phyloP scores from a whole-genome alignment of 2,329 filamentous ascomycete species.

The Amylocarpus encephaloides region DNA sequence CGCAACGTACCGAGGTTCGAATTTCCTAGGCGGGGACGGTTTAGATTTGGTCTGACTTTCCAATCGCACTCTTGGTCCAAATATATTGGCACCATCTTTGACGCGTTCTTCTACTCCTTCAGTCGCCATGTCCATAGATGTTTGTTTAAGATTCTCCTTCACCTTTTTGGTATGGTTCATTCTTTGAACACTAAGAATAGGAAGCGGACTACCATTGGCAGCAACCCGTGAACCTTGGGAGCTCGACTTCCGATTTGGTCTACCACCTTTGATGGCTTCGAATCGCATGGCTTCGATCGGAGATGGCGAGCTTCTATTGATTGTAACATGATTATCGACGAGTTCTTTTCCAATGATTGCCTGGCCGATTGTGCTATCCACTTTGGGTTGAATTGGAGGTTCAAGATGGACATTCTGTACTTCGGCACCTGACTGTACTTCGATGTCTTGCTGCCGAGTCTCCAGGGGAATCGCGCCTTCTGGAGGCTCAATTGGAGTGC shows the following conservation, averaged over 20 bases:
- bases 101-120: neutral
- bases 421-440: neutral
- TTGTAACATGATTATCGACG: neutral
- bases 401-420: too few relatives aligned
- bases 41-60: constrained; percentile 21
- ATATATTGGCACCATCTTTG: constrained; percentile 11
- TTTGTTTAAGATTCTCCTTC: neutral
- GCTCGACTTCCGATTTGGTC: neutral
- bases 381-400: neutral
- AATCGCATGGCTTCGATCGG: neutral
- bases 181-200: neutral
- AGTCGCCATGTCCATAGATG: neutral
- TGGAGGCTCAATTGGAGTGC: neutral
- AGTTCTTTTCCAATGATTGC: too few relatives aligned
- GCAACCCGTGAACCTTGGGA: constrained; percentile 18
- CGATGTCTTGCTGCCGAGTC: neutral
- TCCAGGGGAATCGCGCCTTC: neutral
- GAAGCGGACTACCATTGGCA: constrained; percentile 19
- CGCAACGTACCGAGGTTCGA: constrained; percentile 21
- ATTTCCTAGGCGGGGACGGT: constrained; percentile 20
- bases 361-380: neutral
- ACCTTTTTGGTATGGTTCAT: constrained; percentile 9
- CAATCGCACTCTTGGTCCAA: constrained; percentile 19
- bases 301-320: neutral
- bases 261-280: neutral